These are phyloP conservation scores for Rubus parviflorus DNA, from an alignment of 306 rosid species.

Conservation along the genomic window DNA sequence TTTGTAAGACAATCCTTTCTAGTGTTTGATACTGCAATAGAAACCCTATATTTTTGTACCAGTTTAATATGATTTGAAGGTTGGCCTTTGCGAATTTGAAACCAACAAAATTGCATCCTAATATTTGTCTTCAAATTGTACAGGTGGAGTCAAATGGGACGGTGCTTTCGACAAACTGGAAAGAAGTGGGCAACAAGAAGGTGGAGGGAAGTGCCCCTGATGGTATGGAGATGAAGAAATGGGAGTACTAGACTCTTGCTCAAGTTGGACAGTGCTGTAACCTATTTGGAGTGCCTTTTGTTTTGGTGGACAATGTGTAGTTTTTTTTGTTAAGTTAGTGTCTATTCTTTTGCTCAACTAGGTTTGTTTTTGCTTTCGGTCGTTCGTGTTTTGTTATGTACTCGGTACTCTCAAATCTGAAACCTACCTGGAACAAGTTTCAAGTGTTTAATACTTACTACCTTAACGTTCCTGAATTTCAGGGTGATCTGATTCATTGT, in stretches of 20 bases:
- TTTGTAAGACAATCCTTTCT: constrained; percentile 54
- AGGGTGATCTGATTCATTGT: neutral
- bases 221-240: constrained; percentile 94
- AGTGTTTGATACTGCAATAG: constrained; percentile 1
- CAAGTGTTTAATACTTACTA: neutral
- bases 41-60: neutral
- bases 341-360: constrained; percentile 1
- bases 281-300: constrained; percentile 25
- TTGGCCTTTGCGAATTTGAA: neutral
- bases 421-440: neutral
- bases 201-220: constrained; percentile 97
- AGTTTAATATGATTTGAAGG: neutral
- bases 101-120: neutral
- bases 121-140: neutral
- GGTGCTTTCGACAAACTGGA: constrained; percentile 94
- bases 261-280: neutral
- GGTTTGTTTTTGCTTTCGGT: neutral
- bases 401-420: neutral
- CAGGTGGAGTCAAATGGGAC: constrained; percentile 94
- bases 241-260: constrained; percentile 56
- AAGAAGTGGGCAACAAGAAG: constrained; percentile 88
- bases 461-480: neutral
- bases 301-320: constrained; percentile 14
- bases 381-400: neutral
- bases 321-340: neutral